A percentile compares a stretch with the other conserved stretches of the same genome.
These are phyloP conservation scores for Penicillium verhagenii DNA, from an alignment of 495 filamentous ascomycete species.

Conservation along the genomic window DNA sequence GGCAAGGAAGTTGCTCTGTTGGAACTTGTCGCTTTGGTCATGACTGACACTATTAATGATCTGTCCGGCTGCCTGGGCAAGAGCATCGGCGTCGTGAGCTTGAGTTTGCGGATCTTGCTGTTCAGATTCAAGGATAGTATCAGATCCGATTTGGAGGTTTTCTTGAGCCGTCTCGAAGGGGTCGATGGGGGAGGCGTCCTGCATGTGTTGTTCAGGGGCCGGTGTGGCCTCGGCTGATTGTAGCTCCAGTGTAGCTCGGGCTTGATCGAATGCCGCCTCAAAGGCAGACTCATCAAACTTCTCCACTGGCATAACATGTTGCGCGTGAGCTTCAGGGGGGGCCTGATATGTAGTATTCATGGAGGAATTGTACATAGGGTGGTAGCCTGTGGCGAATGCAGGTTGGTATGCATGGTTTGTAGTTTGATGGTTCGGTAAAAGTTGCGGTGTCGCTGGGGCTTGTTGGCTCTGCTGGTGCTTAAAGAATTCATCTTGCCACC, in stretches of 20 bases:
- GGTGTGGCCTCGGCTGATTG: conserved; percentile 20
- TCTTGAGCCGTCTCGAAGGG: conserved; percentile 16
- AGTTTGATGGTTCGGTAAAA: conserved; percentile 21
- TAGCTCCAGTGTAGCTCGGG: conserved; percentile 37
- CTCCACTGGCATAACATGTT: conserved; percentile 22
- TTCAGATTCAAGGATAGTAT: conserved; percentile 40
- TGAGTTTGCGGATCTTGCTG: conserved; percentile 26
- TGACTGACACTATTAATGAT: conserved; percentile 67
- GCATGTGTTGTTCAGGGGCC: conserved; percentile 5
- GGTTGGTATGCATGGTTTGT: conserved; percentile 32
- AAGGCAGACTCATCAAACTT: conserved; percentile 63
- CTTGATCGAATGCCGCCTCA: conserved; percentile 59
- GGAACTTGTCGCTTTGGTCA: conserved; percentile 70
- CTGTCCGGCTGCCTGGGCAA: conserved; percentile 68
- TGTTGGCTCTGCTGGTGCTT: conserved; percentile 35
- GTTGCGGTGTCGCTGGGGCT: conserved; percentile 16
- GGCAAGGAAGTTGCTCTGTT: conserved; percentile 72
- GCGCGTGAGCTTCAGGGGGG: conserved; percentile 21
- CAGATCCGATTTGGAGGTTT: conserved; percentile 50
- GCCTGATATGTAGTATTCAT: conserved; percentile 26
- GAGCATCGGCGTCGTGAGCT: conserved; percentile 57
- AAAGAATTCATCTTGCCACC: conserved; percentile 58
- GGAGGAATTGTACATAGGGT: conserved; percentile 22
- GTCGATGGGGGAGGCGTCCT: conserved; percentile 12
- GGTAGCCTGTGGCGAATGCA: conserved; percentile 30